phyloP scores from a whole-genome alignment of 116 monocot species.

The Phalaenopsis hybrid region DNA sequence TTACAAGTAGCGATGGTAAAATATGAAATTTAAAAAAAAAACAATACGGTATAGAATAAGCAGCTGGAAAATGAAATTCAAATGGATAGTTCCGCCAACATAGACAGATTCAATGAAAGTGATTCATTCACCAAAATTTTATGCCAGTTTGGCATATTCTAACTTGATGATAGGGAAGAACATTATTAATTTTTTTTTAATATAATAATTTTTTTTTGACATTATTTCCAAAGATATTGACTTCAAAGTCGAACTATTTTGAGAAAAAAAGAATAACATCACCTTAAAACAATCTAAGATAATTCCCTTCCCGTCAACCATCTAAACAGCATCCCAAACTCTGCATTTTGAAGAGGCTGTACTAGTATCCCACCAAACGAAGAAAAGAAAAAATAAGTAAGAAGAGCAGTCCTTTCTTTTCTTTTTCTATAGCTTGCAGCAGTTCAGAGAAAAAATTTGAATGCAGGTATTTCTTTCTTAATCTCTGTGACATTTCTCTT shows the following conservation, averaged over 20 bases:
- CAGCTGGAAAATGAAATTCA: background rate
- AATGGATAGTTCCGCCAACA: background rate
- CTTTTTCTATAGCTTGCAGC: too few species aligned
- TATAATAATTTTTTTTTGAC: background rate
- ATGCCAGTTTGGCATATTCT: background rate
- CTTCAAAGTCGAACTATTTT: background rate
- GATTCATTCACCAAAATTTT: background rate
- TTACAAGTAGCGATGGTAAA: background rate
- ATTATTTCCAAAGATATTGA: background rate
- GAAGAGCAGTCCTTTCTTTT: too few species aligned
- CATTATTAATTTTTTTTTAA: background rate
- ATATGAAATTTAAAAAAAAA: background rate
- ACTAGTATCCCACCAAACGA: too few species aligned
- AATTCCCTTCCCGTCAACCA: background rate
- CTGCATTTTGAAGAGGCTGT: too few species aligned
- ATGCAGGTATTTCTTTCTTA: too few species aligned
- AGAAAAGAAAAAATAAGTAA: too few species aligned
- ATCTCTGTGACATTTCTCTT: too few species aligned
- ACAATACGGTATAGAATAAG: background rate
- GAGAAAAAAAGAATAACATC: background rate
- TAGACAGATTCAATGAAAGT: slow-evolving; percentile 1
- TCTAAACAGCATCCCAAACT: too few species aligned
- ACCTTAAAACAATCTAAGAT: background rate
- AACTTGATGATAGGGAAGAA: background rate
- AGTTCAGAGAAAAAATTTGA: too few species aligned